These are phyloP conservation scores for Tetrastigma voinierianum DNA, from an alignment of 164 flowering plant genomes.

Conservation along the genomic window DNA sequence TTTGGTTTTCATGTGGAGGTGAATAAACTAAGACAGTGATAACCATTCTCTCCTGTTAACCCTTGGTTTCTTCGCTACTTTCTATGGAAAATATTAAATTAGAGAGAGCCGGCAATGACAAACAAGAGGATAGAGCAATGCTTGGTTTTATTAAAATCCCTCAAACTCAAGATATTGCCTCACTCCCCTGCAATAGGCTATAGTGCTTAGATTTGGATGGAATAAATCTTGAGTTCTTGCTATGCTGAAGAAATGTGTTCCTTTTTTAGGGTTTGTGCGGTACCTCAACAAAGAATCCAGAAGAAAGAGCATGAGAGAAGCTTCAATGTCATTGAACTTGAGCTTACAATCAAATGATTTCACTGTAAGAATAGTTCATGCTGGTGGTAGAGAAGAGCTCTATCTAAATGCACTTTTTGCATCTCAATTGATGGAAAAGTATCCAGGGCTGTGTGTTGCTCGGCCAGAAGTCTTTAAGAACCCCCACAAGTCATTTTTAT, in stretches of 20 bases:
- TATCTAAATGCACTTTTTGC: conserved; percentile 40
- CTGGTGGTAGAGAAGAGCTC: conserved; percentile 53
- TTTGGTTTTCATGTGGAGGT: conserved; percentile 20
- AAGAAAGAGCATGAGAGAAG: conserved; percentile 12
- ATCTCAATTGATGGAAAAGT: conserved; percentile 39
- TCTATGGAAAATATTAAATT: conserved; percentile 5
- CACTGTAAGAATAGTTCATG: conserved; percentile 46
- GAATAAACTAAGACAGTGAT: conserved; percentile 7
- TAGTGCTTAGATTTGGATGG: conserved; percentile 5
- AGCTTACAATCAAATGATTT: conserved; percentile 25
- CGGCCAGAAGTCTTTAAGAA: conserved; percentile 50
- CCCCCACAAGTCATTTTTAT: conserved; percentile 44
- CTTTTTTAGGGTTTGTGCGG: conserved; percentile 6
- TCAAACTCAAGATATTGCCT: background rate
- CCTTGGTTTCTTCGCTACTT: conserved; percentile 25
- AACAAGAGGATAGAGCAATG: conserved; percentile 4
- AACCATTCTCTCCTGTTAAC: background rate
- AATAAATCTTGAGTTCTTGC: conserved; percentile 12
- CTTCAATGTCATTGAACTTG: conserved; percentile 16
- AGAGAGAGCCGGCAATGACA: conserved; percentile 17
- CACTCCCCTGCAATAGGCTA: background rate
- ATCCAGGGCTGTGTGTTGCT: conserved; percentile 54
- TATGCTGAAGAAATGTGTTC: conserved; percentile 30
- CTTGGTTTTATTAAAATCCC: conserved; percentile 1
- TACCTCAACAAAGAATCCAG: conserved; percentile 7